Conservation (phyloP, 2,329 filamentous ascomycete species). For the Verticillium klebahnii region DNA sequence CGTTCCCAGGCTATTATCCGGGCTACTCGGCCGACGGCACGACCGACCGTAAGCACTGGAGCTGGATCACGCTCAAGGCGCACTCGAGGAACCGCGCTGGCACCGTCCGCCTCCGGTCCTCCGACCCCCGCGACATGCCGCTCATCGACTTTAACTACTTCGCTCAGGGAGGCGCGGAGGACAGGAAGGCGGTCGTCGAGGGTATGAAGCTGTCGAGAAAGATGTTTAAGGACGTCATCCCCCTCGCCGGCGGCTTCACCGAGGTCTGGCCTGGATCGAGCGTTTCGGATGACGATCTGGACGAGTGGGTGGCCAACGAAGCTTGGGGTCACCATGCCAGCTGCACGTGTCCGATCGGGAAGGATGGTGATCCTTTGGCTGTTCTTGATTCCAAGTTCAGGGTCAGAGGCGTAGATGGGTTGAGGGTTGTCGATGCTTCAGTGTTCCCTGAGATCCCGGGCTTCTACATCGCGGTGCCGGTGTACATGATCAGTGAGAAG, state of each 20-base stretch:
- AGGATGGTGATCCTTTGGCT: conserved; percentile 43
- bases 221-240: conserved; percentile 18
- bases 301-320: conserved; percentile 42
- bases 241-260: conserved; percentile 20
- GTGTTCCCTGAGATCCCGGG: conserved; percentile 47
- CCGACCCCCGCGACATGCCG: conserved; percentile 54
- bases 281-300: conserved; percentile 35
- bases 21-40: conserved; percentile 20
- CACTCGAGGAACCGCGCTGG: conserved; percentile 54
- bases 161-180: conserved; percentile 25
- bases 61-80: conserved; percentile 47
- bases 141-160: conserved; percentile 55
- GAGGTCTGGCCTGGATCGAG: conserved; percentile 28
- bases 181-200: conserved; percentile 42
- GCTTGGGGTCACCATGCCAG: conserved; percentile 55
- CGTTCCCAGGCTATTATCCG: conserved; percentile 23
- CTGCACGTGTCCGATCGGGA: conserved; percentile 51
- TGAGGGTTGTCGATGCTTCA: conserved; percentile 58
- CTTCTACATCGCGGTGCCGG: conserved; percentile 41
- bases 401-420: conserved; percentile 46
- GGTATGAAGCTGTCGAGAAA: conserved; percentile 38
- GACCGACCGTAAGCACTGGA: conserved; percentile 29
- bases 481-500: conserved; percentile 55
- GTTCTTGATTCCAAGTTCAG: conserved; percentile 52
- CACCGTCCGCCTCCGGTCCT: conserved; percentile 49